Percentiles rank a stretch among this genome's conserved stretches.
Conservation (phyloP, 1,284 basidiomycete genomes). For the Sanguinoderma infundibulare region DNA sequence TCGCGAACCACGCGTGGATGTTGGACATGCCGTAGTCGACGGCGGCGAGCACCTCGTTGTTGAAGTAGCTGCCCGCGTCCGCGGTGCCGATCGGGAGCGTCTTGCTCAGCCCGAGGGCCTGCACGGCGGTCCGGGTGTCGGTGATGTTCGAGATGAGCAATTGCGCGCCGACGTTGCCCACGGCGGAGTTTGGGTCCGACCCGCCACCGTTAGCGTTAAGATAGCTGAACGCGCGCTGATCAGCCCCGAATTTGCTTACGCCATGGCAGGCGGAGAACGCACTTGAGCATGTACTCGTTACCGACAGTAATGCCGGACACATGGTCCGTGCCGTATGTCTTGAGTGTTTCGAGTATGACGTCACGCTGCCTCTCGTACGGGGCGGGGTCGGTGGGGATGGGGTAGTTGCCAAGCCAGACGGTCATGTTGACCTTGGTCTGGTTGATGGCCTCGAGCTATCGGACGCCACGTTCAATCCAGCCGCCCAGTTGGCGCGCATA, state of each 20-base stretch:
- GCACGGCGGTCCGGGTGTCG: conserved; percentile 63
- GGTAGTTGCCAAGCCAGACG: conserved; percentile 88
- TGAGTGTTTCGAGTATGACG: conserved; percentile 67
- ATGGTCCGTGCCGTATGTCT: conserved; percentile 80
- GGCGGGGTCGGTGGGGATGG: conserved; percentile 60
- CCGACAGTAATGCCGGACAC: conserved; percentile 83
- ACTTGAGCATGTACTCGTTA: conserved; percentile 87
- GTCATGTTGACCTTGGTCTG: conserved; percentile 88
- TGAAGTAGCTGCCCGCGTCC: conserved; percentile 91
- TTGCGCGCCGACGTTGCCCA: conserved; percentile 58
- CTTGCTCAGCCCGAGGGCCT: conserved; percentile 55
- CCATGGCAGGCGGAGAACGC: conserved; percentile 28
- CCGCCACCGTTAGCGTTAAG: conserved; percentile 50
- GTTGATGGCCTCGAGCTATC: conserved; percentile 78
- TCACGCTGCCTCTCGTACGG: conserved; percentile 79
- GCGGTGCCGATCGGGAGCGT: conserved; percentile 82
- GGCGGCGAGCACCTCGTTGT: conserved; percentile 64
- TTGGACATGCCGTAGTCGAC: conserved; percentile 83
- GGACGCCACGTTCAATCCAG: background rate
- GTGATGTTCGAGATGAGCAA: conserved; percentile 69
- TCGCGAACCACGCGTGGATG: conserved; percentile 88
- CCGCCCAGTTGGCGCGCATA: conserved; percentile 6
- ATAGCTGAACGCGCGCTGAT: conserved; percentile 47
- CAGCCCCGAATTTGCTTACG: background rate
- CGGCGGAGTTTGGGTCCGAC: conserved; percentile 52